These are phyloP conservation scores for Russula abietina DNA, from an alignment of 768 basidiomycete species.

Conservation along the genomic window DNA sequence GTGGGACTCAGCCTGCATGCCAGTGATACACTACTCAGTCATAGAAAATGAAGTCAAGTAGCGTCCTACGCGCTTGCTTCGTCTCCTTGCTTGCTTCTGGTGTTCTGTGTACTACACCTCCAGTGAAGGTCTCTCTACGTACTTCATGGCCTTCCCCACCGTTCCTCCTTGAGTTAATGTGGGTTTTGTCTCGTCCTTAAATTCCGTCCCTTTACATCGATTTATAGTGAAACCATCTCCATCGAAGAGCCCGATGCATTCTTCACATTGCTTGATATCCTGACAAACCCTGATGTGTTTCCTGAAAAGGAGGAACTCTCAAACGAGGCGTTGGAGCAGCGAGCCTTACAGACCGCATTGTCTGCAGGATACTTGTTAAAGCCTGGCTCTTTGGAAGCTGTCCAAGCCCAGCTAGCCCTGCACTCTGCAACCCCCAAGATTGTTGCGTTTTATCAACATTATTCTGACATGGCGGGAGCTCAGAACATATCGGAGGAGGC, in stretches of 20 bases:
- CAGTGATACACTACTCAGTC: too few relatives aligned
- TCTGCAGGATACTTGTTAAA: constrained; percentile 44
- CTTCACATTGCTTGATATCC: constrained; percentile 66
- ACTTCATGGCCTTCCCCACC: constrained; percentile 35
- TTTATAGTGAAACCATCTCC: constrained; percentile 69
- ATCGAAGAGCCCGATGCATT: constrained; percentile 67
- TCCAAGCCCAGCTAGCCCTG: constrained; percentile 69
- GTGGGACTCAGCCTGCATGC: too few relatives aligned
- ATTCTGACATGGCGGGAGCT: constrained; percentile 35
- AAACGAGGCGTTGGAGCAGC: constrained; percentile 48
- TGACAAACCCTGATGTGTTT: constrained; percentile 47
- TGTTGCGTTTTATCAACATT: constrained; percentile 78
- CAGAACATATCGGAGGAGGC: constrained; percentile 29
- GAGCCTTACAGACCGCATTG: constrained; percentile 47
- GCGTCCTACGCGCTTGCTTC: constrained; percentile 5
- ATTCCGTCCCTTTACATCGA: constrained; percentile 1
- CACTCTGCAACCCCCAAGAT: constrained; percentile 77
- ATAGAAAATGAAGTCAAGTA: constrained; percentile 9
- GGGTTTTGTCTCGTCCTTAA: neutral
- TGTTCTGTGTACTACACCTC: constrained; percentile 25
- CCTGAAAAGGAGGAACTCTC: constrained; percentile 35
- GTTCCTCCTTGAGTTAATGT: constrained; percentile 22
- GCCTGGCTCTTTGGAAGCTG: constrained; percentile 45
- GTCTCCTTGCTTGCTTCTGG: constrained; percentile 4
- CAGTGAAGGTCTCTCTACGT: constrained; percentile 34